Evolutionary conservation across 345 rosid species (phyloP).

Genomic region (Ceriops zippeliana): DNA sequence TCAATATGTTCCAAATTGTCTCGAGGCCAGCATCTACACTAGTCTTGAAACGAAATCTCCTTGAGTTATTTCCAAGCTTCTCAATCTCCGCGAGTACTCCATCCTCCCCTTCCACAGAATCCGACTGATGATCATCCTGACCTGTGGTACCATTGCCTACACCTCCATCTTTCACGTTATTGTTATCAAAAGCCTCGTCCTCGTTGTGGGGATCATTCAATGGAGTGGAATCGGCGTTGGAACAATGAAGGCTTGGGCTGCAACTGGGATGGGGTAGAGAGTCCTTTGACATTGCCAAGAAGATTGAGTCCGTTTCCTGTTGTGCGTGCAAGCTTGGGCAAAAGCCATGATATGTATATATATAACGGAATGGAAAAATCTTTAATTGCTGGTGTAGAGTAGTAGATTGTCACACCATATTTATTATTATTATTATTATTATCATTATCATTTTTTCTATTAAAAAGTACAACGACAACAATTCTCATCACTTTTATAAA

Average conservation of each 20-base stretch:
- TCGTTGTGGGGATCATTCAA: conserved; percentile 1
- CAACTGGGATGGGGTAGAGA: conserved; percentile 14
- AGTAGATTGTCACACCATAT: too few relatives aligned
- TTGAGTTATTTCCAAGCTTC: conserved; percentile 57
- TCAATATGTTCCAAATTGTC: conserved; percentile 65
- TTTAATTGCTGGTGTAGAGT: too few relatives aligned
- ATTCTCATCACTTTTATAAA: too few relatives aligned
- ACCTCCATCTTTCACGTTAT: conserved; percentile 15
- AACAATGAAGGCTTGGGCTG: conserved; percentile 16
- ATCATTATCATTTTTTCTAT: too few relatives aligned
- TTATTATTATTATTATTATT: too few relatives aligned
- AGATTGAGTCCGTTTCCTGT: conserved; percentile 29
- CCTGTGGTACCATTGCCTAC: conserved; percentile 18
- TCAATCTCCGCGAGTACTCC: conserved; percentile 50
- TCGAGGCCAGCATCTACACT: conserved; percentile 66
- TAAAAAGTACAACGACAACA: too few relatives aligned
- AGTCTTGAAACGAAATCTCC: conserved; percentile 66
- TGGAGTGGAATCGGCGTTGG: conserved; percentile 20
- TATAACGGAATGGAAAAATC: too few relatives aligned
- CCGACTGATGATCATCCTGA: conserved; percentile 18
- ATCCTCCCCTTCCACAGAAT: conserved; percentile 36
- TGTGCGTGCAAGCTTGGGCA: too few relatives aligned
- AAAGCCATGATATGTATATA: too few relatives aligned
- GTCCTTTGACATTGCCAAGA: conserved; percentile 3
- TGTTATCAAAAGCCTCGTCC: too few relatives aligned